phyloP scores from a whole-genome alignment of 768 basidiomycete species.

The Candolleomyces efflorescens region DNA sequence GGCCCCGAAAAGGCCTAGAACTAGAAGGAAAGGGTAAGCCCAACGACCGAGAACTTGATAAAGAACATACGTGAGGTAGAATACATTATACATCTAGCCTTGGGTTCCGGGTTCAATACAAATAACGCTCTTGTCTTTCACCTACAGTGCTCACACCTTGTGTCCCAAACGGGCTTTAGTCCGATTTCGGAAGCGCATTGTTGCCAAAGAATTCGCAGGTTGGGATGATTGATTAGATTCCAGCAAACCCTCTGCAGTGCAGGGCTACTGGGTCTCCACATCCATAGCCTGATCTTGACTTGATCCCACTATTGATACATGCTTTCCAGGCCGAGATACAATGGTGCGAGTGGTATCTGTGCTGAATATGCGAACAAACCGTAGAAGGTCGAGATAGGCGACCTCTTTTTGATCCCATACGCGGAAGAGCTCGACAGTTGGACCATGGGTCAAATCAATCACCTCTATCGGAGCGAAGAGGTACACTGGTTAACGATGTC shows the following conservation, averaged over 20 bases:
- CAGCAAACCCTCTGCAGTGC: neutral
- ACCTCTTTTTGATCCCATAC: slow-evolving; percentile 76
- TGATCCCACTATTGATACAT: slow-evolving; percentile 30
- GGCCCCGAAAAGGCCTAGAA: too few relatives aligned
- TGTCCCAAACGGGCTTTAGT: too few relatives aligned
- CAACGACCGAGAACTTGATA: too few relatives aligned
- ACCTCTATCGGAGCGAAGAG: slow-evolving; percentile 50
- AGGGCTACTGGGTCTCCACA: slow-evolving; percentile 5
- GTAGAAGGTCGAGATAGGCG: slow-evolving; percentile 65
- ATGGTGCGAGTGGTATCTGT: slow-evolving; percentile 39
- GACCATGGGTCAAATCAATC: slow-evolving; percentile 70
- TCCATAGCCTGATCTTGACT: slow-evolving; percentile 4
- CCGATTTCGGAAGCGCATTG: too few relatives aligned
- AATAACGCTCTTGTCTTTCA: too few relatives aligned
- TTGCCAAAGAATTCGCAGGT: too few relatives aligned
- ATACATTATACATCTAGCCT: too few relatives aligned
- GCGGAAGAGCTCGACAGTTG: slow-evolving; percentile 67
- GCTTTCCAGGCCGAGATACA: slow-evolving; percentile 60
- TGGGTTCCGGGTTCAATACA: too few relatives aligned
- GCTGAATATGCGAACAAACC: slow-evolving; percentile 74
- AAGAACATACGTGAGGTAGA: too few relatives aligned
- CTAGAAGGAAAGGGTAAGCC: too few relatives aligned
- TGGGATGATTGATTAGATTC: neutral
- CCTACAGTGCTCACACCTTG: too few relatives aligned
- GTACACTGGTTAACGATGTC: slow-evolving; percentile 6